Percentiles rank a stretch among this genome's conserved stretches.
Conservation (phyloP, 441 rosid species). For the Gossypium davidsonii region DNA sequence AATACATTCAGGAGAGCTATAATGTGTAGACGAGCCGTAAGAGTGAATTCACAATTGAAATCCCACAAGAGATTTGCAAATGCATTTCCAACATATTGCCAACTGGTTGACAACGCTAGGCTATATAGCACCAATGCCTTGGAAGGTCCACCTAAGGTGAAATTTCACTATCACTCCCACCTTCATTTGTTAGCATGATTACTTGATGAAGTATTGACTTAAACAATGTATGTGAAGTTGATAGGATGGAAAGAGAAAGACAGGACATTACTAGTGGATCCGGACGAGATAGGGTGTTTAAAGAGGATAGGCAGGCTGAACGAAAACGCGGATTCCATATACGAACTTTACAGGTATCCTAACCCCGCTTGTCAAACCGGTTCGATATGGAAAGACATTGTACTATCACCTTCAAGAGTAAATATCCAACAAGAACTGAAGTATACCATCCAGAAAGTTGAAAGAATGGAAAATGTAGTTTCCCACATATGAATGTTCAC, state of each 20-base stretch:
- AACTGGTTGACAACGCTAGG: slow-evolving; percentile 80
- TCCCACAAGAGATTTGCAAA: slow-evolving; percentile 94
- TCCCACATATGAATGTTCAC: slow-evolving; percentile 13
- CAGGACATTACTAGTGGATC: slow-evolving; percentile 84
- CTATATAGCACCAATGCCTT: slow-evolving; percentile 80
- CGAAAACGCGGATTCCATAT: slow-evolving; percentile 74
- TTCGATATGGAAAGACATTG: slow-evolving; percentile 95
- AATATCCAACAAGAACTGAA: slow-evolving; percentile 87
- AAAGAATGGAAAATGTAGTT: slow-evolving; percentile 29
- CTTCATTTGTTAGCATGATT: not conserved
- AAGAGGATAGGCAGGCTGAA: slow-evolving; percentile 64
- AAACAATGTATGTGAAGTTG: slow-evolving; percentile 43
- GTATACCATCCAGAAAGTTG: slow-evolving; percentile 73
- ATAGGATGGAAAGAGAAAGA: slow-evolving; percentile 97
- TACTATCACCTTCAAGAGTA: slow-evolving; percentile 77
- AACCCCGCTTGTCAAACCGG: slow-evolving; percentile 66
- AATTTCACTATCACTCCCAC: not conserved
- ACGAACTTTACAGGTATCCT: slow-evolving; percentile 64
- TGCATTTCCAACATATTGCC: slow-evolving; percentile 77
- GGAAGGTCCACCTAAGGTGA: slow-evolving; percentile 92
- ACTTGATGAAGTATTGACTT: slow-evolving; percentile 15
- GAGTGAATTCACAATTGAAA: slow-evolving; percentile 78
- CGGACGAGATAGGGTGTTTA: slow-evolving; percentile 74
- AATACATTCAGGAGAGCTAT: slow-evolving; percentile 72
- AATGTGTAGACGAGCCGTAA: slow-evolving; percentile 84